Evolutionary conservation across 1,284 basidiomycete genomes (phyloP).

Genomic region (Apiotrichum laibachii): DNA sequence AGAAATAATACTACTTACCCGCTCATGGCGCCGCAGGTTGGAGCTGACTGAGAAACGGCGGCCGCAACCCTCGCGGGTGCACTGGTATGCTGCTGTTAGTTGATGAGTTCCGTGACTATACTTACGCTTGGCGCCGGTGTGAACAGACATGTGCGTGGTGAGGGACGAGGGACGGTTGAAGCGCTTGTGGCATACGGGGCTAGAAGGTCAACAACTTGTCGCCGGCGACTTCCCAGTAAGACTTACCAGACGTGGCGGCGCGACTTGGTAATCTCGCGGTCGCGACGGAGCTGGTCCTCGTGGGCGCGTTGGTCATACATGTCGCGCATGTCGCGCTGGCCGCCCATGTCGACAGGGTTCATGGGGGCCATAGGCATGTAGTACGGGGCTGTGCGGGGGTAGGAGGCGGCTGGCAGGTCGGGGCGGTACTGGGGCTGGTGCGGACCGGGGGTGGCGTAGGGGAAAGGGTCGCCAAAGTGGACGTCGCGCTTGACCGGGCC

Average conservation of each 20-base stretch:
- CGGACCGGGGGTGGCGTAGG: background rate
- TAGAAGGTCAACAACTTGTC: slow-evolving; percentile 8
- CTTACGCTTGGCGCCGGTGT: slow-evolving; percentile 63
- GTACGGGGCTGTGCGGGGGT: background rate
- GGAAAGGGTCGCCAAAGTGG: background rate
- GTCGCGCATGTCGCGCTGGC: background rate
- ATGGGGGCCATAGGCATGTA: slow-evolving; percentile 1
- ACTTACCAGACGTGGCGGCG: slow-evolving; percentile 31
- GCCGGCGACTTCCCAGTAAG: too few relatives aligned
- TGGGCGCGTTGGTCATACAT: background rate
- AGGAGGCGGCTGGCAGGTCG: background rate
- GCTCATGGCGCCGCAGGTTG: slow-evolving; percentile 62
- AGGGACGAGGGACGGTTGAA: slow-evolving; percentile 66
- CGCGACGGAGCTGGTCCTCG: slow-evolving; percentile 11
- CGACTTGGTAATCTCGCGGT: slow-evolving; percentile 17
- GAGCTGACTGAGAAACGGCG: slow-evolving; percentile 62
- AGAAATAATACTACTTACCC: slow-evolving; percentile 32
- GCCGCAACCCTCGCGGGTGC: slow-evolving; percentile 55
- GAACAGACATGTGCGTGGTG: slow-evolving; percentile 65
- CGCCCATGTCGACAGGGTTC: background rate
- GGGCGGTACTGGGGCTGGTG: background rate
- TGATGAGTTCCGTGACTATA: background rate
- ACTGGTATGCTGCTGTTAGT: slow-evolving; percentile 56
- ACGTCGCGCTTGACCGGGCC: background rate
- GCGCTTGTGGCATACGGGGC: slow-evolving; percentile 58